Percentiles rank a stretch among this genome's conserved stretches.
phyloP scores from a whole-genome alignment of 73 alveolate genomes.

The Paramecium primaurelia region DNA sequence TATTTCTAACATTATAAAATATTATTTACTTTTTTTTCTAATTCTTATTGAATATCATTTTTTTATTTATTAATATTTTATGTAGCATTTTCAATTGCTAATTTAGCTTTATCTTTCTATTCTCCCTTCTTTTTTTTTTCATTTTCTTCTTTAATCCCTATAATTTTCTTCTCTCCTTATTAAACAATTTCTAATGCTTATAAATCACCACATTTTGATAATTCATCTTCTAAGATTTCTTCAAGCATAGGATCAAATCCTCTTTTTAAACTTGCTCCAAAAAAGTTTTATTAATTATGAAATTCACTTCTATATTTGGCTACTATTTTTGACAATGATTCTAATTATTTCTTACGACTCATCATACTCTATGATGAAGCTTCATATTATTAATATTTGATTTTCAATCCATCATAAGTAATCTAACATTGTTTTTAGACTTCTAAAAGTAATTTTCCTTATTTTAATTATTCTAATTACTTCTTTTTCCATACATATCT shows the following conservation, averaged over 20 bases:
- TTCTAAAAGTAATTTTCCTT: neutral
- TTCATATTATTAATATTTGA: neutral
- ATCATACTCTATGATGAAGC: neutral
- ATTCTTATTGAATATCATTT: neutral
- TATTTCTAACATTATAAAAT: neutral
- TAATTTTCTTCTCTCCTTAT: neutral
- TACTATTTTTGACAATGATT: neutral
- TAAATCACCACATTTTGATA: neutral
- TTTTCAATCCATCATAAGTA: neutral
- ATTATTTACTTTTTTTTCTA: neutral
- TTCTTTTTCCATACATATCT: neutral
- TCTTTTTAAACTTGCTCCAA: neutral
- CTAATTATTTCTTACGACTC: neutral
- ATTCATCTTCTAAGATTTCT: constrained; percentile 9
- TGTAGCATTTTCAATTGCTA: neutral
- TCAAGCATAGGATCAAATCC: constrained; percentile 21
- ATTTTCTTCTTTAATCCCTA: neutral
- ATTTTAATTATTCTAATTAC: neutral
- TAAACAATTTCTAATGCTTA: neutral
- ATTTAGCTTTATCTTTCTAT: neutral
- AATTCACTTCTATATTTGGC: neutral
- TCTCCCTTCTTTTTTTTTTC: neutral
- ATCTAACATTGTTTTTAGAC: neutral
- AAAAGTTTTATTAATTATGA: neutral
- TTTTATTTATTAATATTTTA: neutral